phyloP scores from a whole-genome alignment of 2,329 filamentous ascomycete genomes.

The Chlorencoelia australis region DNA sequence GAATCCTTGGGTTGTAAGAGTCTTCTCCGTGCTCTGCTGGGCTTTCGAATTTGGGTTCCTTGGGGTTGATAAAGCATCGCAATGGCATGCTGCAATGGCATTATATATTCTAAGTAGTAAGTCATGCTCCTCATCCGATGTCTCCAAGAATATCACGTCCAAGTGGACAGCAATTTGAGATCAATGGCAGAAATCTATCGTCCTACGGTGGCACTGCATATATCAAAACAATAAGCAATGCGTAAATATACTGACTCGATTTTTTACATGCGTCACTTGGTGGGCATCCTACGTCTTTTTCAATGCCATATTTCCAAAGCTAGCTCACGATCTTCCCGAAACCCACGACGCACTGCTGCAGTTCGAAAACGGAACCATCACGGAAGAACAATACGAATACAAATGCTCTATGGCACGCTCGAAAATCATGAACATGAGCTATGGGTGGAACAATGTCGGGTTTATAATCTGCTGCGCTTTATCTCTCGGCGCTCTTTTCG shows the following conservation, averaged over 20 bases:
- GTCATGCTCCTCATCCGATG: too few relatives aligned
- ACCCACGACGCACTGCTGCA: constrained; percentile 17
- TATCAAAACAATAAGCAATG: neutral
- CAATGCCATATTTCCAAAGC: constrained; percentile 26
- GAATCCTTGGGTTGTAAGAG: constrained; percentile 26
- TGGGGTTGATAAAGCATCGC: constrained; percentile 16
- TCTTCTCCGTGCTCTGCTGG: constrained; percentile 22
- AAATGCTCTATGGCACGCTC: constrained; percentile 23
- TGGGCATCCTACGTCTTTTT: constrained; percentile 27
- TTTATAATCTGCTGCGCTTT: constrained; percentile 22
- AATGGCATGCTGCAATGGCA: constrained; percentile 25
- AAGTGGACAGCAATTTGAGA: too few relatives aligned
- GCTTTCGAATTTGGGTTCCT: constrained; percentile 26
- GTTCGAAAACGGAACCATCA: constrained; percentile 16
- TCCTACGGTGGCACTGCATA: too few relatives aligned
- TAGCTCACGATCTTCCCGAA: constrained; percentile 25
- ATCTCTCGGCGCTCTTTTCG: constrained; percentile 20
- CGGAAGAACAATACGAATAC: constrained; percentile 20
- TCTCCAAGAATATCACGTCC: too few relatives aligned
- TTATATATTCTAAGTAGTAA: constrained; percentile 25
- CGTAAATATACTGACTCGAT: neutral
- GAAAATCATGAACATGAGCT: constrained; percentile 26
- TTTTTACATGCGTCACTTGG: constrained; percentile 20
- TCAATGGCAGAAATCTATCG: too few relatives aligned
- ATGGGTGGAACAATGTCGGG: constrained; percentile 24